phyloP scores from a whole-genome alignment of 1,139 yeast genomes.

The Saccharomyces hybrid region DNA sequence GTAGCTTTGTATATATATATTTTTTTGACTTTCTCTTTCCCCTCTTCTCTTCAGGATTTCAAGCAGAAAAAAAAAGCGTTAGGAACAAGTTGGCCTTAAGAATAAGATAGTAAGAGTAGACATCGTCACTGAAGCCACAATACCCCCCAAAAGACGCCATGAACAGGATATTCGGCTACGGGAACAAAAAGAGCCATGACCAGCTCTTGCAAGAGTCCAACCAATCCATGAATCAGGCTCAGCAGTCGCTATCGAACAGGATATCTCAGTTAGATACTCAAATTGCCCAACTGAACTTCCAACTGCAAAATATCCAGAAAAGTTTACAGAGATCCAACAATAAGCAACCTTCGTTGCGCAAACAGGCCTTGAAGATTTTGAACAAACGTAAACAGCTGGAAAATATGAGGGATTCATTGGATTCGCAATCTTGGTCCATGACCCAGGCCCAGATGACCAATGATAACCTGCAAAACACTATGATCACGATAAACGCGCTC shows the following conservation, averaged over 20 bases:
- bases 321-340: slow-evolving; percentile 83
- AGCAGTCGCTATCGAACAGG: slow-evolving; percentile 53
- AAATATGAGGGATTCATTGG: slow-evolving; percentile 83
- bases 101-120: too few species aligned
- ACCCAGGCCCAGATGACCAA: slow-evolving; percentile 96
- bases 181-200: slow-evolving; percentile 28
- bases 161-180: slow-evolving; percentile 34
- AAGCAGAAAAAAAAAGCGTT: too few species aligned
- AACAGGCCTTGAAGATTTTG: slow-evolving; percentile 76
- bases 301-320: slow-evolving; percentile 80
- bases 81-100: too few species aligned
- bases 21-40: neutral
- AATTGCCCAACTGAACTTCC: slow-evolving; percentile 79
- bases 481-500: slow-evolving; percentile 94
- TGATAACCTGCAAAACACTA: slow-evolving; percentile 85
- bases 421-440: slow-evolving; percentile 94
- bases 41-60: neutral
- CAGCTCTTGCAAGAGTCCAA: slow-evolving; percentile 29
- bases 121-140: too few species aligned
- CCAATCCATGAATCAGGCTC: slow-evolving; percentile 30
- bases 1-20: neutral
- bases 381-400: slow-evolving; percentile 87
- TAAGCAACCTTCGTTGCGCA: slow-evolving; percentile 80
- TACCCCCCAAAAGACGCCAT: slow-evolving; percentile 10
- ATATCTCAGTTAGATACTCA: slow-evolving; percentile 82